Evolutionary conservation across 1,284 basidiomycete species (phyloP).

Genomic region (Rhodotorula sp.): DNA sequence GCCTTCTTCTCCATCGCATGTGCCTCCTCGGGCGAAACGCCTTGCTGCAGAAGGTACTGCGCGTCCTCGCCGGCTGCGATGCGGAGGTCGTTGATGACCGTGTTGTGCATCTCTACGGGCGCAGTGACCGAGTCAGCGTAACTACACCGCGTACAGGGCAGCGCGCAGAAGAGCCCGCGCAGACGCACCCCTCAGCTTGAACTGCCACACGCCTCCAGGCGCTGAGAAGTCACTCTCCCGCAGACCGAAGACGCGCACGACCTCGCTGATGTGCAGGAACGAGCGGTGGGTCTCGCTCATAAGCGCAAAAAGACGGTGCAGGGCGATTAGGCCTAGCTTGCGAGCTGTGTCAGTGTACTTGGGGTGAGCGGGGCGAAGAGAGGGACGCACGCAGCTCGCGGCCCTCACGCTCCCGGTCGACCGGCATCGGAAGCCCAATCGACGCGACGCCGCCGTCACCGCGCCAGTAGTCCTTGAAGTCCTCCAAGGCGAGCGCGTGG

Average conservation of each 20-base stretch:
- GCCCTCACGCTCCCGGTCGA: slow-evolving; percentile 2
- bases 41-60: neutral
- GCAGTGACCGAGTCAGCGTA: too few species aligned
- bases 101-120: slow-evolving; percentile 6
- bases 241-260: slow-evolving; percentile 14
- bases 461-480: slow-evolving; percentile 24
- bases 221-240: slow-evolving; percentile 17
- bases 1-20: neutral
- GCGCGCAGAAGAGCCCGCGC: neutral
- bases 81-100: slow-evolving; percentile 13
- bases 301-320: slow-evolving; percentile 37
- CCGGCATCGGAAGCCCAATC: neutral
- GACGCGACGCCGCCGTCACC: slow-evolving; percentile 5
- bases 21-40: neutral
- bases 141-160: too few species aligned
- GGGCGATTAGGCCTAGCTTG: slow-evolving; percentile 19
- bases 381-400: slow-evolving; percentile 11
- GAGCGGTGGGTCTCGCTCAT: slow-evolving; percentile 31
- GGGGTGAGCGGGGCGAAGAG: neutral
- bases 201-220: neutral
- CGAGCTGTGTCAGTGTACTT: neutral
- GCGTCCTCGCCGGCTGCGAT: slow-evolving; percentile 2
- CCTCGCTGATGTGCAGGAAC: slow-evolving; percentile 37
- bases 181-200: slow-evolving; percentile 16
- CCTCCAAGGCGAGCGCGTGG: neutral